Evolutionary conservation across 2,329 filamentous ascomycete species (phyloP), one percentile per base, ranked within the genome.

Genomic region (Neofusicoccum parvum): DNA sequence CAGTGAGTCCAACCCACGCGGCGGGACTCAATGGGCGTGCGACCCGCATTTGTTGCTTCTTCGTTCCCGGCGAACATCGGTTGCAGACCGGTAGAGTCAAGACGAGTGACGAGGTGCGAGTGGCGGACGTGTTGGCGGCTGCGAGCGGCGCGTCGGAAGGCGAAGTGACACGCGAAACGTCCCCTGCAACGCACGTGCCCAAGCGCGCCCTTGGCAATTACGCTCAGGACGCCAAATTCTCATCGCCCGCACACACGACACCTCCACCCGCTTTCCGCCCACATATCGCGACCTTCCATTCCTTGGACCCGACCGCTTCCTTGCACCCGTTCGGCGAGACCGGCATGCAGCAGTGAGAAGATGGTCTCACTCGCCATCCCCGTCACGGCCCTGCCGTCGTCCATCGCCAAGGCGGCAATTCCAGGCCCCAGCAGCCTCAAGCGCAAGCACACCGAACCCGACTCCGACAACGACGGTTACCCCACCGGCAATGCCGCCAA

Each of bases 321-420:
- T 15, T 14, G 32, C 7, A 32, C 41, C 3, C 37, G 37, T 32
- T 32, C 14, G 7, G 27, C 20, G 20, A 32, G 14, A 17, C 32
- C 23, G 34, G 54, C 36, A 65, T 65, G 64, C 27, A 17, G 5
- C 37, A 45, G 27, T 66, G 45, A 62, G 23, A 41, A 23, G 34
- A 79, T 79, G 76, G 76, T 79, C 66, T 77, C 76, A 68, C 75
- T 79, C 69, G 74, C 75, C 68, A 71, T 74, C 20, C 73, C 72
- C 36, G 70, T 72, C 59, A 68, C 69, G 67, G 68, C 72, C 41
- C 68, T 69, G 37, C 41, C 65, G 58, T 58, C 49, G 32, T 34
- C 58, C 32, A 70, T 73, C 27, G 72, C 70, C 45, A 71, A 72
- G 62, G 68, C 69, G 66, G 68, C 72, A 37, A 68, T 69, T 17